These are phyloP conservation scores for Larix kaempferi DNA, from an alignment of 75 land plant species.

Conservation along the genomic window DNA sequence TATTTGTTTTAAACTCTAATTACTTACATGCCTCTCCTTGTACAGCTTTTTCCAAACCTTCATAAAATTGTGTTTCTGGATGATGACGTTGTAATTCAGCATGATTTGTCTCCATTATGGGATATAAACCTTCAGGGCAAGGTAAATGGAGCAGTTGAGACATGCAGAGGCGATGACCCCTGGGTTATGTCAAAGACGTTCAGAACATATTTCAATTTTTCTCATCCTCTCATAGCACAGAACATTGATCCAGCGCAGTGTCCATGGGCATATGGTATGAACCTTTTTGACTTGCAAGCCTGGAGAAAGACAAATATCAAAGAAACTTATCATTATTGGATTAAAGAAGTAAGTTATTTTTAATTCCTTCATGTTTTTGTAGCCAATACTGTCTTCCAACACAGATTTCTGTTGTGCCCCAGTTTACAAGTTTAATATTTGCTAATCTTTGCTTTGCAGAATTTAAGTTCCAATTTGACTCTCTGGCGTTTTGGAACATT, in stretches of 20 bases:
- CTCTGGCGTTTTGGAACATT: constrained; percentile 50
- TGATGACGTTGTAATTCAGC: constrained; percentile 76
- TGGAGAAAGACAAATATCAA: constrained; percentile 79
- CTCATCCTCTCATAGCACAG: constrained; percentile 63
- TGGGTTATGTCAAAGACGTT: constrained; percentile 60
- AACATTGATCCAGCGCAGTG: too few relatives aligned
- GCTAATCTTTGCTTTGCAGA: constrained; percentile 23
- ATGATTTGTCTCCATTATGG: constrained; percentile 65
- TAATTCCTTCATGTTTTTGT: neutral
- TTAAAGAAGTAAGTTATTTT: constrained; percentile 30
- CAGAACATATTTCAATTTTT: constrained; percentile 66
- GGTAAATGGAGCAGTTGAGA: constrained; percentile 73
- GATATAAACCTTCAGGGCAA: constrained; percentile 69
- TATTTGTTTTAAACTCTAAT: too few relatives aligned
- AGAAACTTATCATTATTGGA: constrained; percentile 63
- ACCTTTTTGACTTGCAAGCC: constrained; percentile 67
- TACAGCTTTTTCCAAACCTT: constrained; percentile 79
- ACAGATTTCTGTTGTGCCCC: neutral
- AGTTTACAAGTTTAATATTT: neutral
- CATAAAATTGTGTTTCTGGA: constrained; percentile 78
- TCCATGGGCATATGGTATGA: constrained; percentile 86
- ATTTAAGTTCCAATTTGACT: constrained; percentile 37
- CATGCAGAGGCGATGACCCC: constrained; percentile 44
- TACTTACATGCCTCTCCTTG: neutral
- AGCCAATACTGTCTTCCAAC: neutral